Conservation (phyloP, 176 grass and related monocot genomes). For the Cenchrus purpureus region DNA sequence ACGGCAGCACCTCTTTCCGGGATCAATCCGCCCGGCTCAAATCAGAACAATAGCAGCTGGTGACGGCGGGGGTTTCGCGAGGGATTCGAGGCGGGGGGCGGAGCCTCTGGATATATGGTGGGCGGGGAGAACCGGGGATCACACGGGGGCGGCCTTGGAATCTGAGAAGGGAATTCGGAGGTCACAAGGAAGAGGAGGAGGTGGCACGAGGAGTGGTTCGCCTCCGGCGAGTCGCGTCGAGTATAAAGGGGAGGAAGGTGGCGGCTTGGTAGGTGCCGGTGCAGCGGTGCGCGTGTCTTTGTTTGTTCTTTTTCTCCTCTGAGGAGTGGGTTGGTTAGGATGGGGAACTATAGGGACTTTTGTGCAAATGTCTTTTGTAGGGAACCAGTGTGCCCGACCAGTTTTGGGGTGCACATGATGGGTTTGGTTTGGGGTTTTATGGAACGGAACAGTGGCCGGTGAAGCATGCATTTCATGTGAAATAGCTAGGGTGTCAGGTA, state of each 20-base stretch:
- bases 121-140: slow-evolving; percentile 30
- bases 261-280: slow-evolving; percentile 29
- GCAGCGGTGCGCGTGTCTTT: neutral
- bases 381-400: slow-evolving; percentile 18
- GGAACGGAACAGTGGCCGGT: slow-evolving; percentile 2
- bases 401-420: slow-evolving; percentile 5
- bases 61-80: slow-evolving; percentile 16
- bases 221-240: slow-evolving; percentile 25
- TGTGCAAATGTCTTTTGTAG: neutral
- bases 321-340: neutral
- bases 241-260: slow-evolving; percentile 44
- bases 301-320: neutral
- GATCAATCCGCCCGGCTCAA: slow-evolving; percentile 28
- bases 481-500: neutral
- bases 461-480: neutral
- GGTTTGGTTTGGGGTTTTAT: slow-evolving; percentile 15
- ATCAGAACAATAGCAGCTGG: slow-evolving; percentile 2
- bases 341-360: slow-evolving; percentile 2
- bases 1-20: neutral
- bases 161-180: slow-evolving; percentile 44
- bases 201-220: slow-evolving; percentile 17
- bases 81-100: slow-evolving; percentile 15
- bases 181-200: slow-evolving; percentile 37
- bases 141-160: slow-evolving; percentile 36
- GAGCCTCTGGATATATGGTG: slow-evolving; percentile 17